Evolutionary conservation across 1,284 basidiomycete genomes (phyloP).

Genomic region (Porogramme epimiltina): DNA sequence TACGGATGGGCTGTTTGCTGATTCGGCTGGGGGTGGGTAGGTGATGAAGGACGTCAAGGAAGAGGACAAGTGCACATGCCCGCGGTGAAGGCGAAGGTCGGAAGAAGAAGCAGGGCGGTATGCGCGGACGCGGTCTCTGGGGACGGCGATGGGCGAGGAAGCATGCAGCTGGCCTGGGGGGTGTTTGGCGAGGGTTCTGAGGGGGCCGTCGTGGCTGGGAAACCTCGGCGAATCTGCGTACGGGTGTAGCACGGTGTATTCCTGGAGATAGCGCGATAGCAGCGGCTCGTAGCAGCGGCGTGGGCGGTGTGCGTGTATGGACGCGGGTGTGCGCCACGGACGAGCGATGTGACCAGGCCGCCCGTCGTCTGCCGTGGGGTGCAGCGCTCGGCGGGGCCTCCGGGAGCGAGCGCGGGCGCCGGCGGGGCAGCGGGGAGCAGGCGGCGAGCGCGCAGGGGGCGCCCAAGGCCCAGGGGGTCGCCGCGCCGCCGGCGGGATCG

Average conservation of each 20-base stretch:
- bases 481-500: too few relatives aligned
- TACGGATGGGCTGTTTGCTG: constrained; percentile 20
- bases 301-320: neutral
- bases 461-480: too few relatives aligned
- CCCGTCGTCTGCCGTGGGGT: too few relatives aligned
- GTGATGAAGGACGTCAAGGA: constrained; percentile 70
- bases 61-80: constrained; percentile 67
- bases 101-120: neutral
- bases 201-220: constrained; percentile 17
- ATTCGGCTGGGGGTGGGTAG: constrained; percentile 36
- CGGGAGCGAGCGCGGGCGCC: too few relatives aligned
- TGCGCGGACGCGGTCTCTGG: neutral
- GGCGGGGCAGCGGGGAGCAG: too few relatives aligned
- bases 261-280: constrained; percentile 9
- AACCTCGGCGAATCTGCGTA: constrained; percentile 19
- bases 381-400: too few relatives aligned
- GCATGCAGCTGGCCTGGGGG: neutral
- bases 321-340: too few relatives aligned
- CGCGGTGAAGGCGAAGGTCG: constrained; percentile 33
- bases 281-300: neutral
- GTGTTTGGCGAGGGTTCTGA: neutral
- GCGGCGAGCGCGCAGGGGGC: too few relatives aligned
- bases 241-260: constrained; percentile 4
- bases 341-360: too few relatives aligned
- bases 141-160: constrained; percentile 3